Evolutionary conservation across 306 rosid genomes (phyloP), one percentile per base, ranked within the genome.

Genomic region (Arachis hypogaea): DNA sequence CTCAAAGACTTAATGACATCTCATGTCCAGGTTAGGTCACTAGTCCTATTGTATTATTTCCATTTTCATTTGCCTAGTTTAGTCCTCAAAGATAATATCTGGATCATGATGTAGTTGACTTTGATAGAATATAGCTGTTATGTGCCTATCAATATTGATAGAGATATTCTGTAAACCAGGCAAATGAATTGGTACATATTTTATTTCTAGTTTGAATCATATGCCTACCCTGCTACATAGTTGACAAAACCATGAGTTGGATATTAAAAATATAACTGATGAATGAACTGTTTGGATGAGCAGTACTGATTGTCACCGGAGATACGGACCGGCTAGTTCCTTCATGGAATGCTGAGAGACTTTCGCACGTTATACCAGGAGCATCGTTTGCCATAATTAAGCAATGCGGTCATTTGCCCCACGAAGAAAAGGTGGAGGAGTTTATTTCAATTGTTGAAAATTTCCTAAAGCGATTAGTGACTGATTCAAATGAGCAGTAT

Each of bases 371-470:
- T 59, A 91, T 93, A 56, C 97, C 94, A 11, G 98, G 94, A 63
- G 87, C 94, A 44, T 78, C 74, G 18, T 12, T 88, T 67, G 94
- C 89, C 83, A 76, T 91, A 61, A 88, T 93, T 71, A 89, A 89
- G 78, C 86, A 83, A 5, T 91, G 97, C 54, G 98, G 98, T 28
- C 98, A 93, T 86, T 75, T 91, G 74, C 97, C 97, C 6, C 97
- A 91, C 16, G 96, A 93, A 86, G 98, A 93, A 85, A 93, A 89
- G 76, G 87, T 81, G 72, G 87, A 89, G 11, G 97, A 91, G 69
- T 91, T 93, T 75, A 65, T 86, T 52, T 81, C 91, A 54, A 56
- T 88, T 54, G 96, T 89, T 81, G 86, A 89, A 71, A 93, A 80
- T 78, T 93, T 93, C 82, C 83, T 91, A 56, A 83, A 64, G 2